A percentile compares a stretch with the other conserved stretches of the same genome.
These are phyloP conservation scores for Cyclotella cryptica DNA, from an alignment of 108 stramenopile genomes.

Conservation along the genomic window DNA sequence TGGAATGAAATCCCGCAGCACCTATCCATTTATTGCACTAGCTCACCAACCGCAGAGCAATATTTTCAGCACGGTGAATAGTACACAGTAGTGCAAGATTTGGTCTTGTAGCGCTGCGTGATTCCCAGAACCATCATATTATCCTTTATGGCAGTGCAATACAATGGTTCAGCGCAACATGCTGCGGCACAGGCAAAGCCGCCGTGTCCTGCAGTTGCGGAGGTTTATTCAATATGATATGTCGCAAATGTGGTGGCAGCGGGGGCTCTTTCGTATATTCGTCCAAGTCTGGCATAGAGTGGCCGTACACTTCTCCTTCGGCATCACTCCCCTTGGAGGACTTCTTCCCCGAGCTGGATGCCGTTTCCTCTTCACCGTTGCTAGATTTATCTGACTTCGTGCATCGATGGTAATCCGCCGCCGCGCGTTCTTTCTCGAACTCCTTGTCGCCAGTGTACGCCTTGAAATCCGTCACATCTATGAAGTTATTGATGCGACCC, in stretches of 20 bases:
- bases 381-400: conserved; percentile 23
- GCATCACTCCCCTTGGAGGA: conserved; percentile 15
- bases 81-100: conserved; percentile 97
- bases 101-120: conserved; percentile 96
- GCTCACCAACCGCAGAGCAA: neutral
- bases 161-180: conserved; percentile 99
- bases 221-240: conserved; percentile 98
- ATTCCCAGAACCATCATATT: conserved; percentile 99
- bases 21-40: neutral
- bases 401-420: conserved; percentile 63
- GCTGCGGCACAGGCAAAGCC: conserved; percentile 95
- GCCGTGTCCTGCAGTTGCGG: conserved; percentile 91
- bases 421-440: conserved; percentile 85
- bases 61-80: conserved; percentile 80
- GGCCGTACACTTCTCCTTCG: conserved; percentile 89
- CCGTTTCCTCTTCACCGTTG: neutral
- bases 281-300: conserved; percentile 94
- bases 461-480: conserved; percentile 98
- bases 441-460: conserved; percentile 94
- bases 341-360: conserved; percentile 4
- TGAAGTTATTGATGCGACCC: conserved; percentile 99
- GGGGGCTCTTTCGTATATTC: conserved; percentile 99
- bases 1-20: neutral
- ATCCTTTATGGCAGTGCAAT: conserved; percentile 99
- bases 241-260: conserved; percentile 98